A percentile compares a stretch with the other conserved stretches of the same genome.
Evolutionary conservation across 352 stramenopile genomes (phyloP).

Genomic region (Synura sp.): DNA sequence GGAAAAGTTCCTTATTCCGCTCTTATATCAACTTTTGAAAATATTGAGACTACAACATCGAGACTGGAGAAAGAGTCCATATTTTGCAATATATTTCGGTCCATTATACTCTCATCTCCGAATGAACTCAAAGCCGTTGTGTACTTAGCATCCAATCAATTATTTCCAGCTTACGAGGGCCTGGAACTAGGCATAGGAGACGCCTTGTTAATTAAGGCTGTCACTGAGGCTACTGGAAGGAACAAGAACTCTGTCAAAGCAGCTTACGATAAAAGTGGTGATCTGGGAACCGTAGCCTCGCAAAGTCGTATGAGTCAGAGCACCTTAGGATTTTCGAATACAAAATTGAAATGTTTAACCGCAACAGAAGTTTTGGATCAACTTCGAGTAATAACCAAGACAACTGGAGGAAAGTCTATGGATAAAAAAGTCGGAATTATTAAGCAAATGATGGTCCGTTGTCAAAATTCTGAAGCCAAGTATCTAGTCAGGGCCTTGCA

Average conservation of each 20-base stretch:
- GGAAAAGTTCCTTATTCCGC: neutral
- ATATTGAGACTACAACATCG: neutral
- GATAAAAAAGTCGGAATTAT: conserved; percentile 95
- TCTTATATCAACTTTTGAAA: neutral
- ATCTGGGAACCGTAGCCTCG: conserved; percentile 92
- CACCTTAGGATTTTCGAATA: conserved; percentile 64
- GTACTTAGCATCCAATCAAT: conserved; percentile 74
- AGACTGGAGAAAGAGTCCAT: neutral
- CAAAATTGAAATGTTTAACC: conserved; percentile 79
- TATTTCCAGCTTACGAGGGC: conserved; percentile 78
- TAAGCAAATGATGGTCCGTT: conserved; percentile 86
- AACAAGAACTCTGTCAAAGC: conserved; percentile 68
- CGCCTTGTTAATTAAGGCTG: conserved; percentile 80
- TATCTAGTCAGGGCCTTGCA: conserved; percentile 98
- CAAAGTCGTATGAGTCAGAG: conserved; percentile 85
- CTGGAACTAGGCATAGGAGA: conserved; percentile 86
- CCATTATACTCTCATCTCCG: conserved; percentile 68
- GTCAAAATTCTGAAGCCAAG: conserved; percentile 77
- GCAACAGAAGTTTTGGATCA: conserved; percentile 65
- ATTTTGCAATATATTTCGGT: neutral
- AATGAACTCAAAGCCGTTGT: conserved; percentile 73
- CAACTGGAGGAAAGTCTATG: conserved; percentile 89
- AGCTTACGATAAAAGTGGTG: conserved; percentile 91
- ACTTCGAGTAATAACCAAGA: conserved; percentile 82
- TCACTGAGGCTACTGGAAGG: conserved; percentile 49